phyloP scores from a whole-genome alignment of 2,329 filamentous ascomycete genomes.

The Grosmannia huntii region DNA sequence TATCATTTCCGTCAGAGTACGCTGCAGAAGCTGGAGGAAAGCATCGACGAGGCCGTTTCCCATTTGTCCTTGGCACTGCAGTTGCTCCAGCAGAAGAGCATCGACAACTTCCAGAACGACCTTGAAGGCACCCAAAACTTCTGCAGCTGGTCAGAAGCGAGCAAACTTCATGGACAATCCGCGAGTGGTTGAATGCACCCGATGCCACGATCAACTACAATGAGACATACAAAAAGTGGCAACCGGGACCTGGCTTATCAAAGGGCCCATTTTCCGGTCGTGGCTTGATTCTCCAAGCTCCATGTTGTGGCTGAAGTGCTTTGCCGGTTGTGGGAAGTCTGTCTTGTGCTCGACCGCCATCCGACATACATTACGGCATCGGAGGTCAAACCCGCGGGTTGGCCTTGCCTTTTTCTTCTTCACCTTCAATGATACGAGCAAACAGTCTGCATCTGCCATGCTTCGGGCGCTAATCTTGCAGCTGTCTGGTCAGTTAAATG shows the following conservation, averaged over 20 bases:
- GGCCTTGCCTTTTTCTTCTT: conserved; percentile 27
- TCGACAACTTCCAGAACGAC: not conserved
- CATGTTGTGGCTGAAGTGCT: conserved; percentile 26
- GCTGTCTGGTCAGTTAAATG: conserved; percentile 17
- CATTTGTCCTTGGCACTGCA: not conserved
- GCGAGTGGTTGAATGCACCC: not conserved
- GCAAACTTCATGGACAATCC: not conserved
- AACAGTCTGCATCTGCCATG: conserved; percentile 19
- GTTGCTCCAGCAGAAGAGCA: not conserved
- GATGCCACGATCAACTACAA: not conserved
- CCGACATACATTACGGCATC: conserved; percentile 15
- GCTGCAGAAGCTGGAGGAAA: not conserved
- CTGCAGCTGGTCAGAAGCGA: not conserved
- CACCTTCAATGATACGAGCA: conserved; percentile 22
- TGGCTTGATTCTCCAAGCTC: conserved; percentile 19
- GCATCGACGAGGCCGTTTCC: not conserved
- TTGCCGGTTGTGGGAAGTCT: conserved; percentile 27
- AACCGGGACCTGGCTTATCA: conserved; percentile 25
- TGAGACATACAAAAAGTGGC: conserved; percentile 17
- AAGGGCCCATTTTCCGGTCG: conserved; percentile 11
- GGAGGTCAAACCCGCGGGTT: conserved; percentile 11
- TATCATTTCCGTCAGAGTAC: not conserved
- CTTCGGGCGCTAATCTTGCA: conserved; percentile 22
- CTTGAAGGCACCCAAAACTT: not conserved
- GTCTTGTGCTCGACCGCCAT: conserved; percentile 25